A percentile compares a stretch with the other conserved stretches of the same genome.
Conservation (phyloP, 306 rosid genomes). For the Hippophae tibetana region DNA sequence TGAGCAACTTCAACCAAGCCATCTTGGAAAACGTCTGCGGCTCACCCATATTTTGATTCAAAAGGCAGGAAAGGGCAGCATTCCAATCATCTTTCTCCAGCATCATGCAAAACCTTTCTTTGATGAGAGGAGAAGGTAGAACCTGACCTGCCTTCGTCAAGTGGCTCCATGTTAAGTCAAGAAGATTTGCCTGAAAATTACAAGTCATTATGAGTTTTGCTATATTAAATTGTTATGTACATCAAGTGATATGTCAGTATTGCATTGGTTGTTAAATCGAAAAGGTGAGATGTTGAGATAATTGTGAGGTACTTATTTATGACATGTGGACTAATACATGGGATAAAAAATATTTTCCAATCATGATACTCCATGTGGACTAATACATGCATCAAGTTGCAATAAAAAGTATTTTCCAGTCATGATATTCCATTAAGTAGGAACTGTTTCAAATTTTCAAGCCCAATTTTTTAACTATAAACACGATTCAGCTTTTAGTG, state of each 20-base stretch:
- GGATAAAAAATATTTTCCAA: no score
- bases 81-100: conserved; percentile 45
- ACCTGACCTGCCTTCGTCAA: conserved; percentile 36
- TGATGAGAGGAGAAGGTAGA: conserved; percentile 45
- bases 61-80: conserved; percentile 47
- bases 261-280: no score
- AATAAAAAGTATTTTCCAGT: no score
- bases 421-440: no score
- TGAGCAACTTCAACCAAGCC: conserved; percentile 57
- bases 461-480: no score
- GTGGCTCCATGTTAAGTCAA: conserved; percentile 72
- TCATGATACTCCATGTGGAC: no score
- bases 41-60: conserved; percentile 25
- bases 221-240: background rate
- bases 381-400: no score
- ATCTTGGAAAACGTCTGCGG: conserved; percentile 47
- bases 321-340: no score
- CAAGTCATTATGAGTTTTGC: conserved; percentile 13
- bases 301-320: no score
- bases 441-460: no score
- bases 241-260: background rate
- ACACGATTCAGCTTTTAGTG: no score
- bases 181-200: conserved; percentile 52
- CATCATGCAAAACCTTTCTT: conserved; percentile 54
- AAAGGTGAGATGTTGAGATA: no score